Percentiles rank a stretch among this genome's conserved stretches.
phyloP scores from a whole-genome alignment of 352 stramenopile species.

The Aphanomyces cochlioides region DNA sequence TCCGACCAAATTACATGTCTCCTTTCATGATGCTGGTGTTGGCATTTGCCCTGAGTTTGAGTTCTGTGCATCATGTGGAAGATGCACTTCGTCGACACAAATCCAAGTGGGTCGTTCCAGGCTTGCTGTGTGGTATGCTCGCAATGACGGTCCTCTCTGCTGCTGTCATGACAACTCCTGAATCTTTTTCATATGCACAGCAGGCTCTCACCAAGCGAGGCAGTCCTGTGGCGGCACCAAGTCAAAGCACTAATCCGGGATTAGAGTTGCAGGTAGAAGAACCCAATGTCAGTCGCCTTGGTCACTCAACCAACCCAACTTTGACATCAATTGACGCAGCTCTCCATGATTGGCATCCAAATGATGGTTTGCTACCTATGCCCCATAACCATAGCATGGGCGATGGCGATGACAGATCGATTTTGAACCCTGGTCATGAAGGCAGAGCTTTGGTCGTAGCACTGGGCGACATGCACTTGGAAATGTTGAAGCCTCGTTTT shows the following conservation, averaged over 20 bases:
- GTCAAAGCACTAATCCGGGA: neutral
- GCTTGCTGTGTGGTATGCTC: constrained; percentile 5
- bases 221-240: neutral
- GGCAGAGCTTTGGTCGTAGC: constrained; percentile 7
- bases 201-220: constrained; percentile 4
- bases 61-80: constrained; percentile 3
- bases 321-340: neutral
- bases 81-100: constrained; percentile 1
- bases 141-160: neutral
- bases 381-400: neutral
- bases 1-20: constrained; percentile 2
- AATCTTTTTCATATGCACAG: constrained; percentile 8
- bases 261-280: neutral
- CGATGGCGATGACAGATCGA: neutral
- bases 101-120: constrained; percentile 22
- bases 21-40: neutral
- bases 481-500: constrained; percentile 26
- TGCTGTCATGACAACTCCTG: neutral
- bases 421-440: constrained; percentile 25
- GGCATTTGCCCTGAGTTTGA: neutral
- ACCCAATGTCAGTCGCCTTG: neutral
- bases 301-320: neutral
- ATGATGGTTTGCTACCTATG: neutral
- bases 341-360: neutral
- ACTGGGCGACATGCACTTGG: constrained; percentile 17